Conservation (phyloP, 352 stramenopile genomes). For the Globisporangium acanthophoron region DNA sequence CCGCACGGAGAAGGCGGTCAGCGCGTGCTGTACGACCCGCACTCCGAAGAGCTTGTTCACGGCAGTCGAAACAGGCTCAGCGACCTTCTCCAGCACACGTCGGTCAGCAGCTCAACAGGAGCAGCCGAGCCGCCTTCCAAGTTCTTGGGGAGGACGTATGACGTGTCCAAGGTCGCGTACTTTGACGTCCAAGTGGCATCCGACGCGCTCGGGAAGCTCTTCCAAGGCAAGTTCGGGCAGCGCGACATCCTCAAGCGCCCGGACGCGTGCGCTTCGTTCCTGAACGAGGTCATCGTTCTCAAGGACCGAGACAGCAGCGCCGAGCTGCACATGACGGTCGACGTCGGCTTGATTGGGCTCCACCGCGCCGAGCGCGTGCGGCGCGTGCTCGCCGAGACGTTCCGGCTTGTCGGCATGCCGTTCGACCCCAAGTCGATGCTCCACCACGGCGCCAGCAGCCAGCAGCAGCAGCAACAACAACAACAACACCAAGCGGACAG, state of each 20-base stretch:
- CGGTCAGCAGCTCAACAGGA: not conserved
- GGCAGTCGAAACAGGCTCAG: conserved; percentile 24
- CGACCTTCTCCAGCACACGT: conserved; percentile 23
- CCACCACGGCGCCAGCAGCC: conserved; percentile 4
- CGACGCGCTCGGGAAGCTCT: conserved; percentile 24
- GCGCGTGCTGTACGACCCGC: conserved; percentile 36
- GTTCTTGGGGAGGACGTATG: conserved; percentile 49
- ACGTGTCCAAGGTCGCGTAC: conserved; percentile 46
- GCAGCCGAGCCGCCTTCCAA: conserved; percentile 8
- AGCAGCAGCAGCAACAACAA: not conserved
- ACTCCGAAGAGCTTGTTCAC: conserved; percentile 36
- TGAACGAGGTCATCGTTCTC: conserved; percentile 30
- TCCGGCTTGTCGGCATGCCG: conserved; percentile 50
- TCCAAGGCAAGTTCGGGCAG: conserved; percentile 36
- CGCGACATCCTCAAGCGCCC: conserved; percentile 23
- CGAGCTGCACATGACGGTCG: conserved; percentile 29
- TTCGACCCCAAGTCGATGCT: conserved; percentile 49
- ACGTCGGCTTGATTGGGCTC: conserved; percentile 44
- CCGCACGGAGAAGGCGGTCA: conserved; percentile 40
- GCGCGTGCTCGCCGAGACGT: conserved; percentile 50
- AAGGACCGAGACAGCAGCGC: conserved; percentile 35
- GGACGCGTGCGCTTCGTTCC: conserved; percentile 16
- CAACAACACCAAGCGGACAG: conserved; percentile 11
- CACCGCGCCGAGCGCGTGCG: conserved; percentile 43
- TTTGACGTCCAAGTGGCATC: conserved; percentile 48